These are phyloP conservation scores for Lentinus tigrinus DNA, from an alignment of 768 basidiomycete species.

Conservation along the genomic window DNA sequence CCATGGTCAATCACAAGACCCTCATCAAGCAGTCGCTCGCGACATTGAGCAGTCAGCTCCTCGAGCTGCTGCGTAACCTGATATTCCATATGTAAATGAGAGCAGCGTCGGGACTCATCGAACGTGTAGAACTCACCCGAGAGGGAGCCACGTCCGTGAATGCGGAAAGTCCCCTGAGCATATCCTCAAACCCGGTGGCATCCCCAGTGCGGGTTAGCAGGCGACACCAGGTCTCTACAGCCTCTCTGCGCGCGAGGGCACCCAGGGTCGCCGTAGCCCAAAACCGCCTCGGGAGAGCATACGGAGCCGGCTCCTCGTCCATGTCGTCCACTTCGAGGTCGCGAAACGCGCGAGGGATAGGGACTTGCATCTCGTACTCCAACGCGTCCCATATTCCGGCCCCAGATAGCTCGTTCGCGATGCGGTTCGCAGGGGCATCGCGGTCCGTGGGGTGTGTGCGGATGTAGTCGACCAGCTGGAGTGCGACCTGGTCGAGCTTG, in stretches of 20 bases:
- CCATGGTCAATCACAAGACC: constrained; percentile 29
- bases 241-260: constrained; percentile 42
- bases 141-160: constrained; percentile 47
- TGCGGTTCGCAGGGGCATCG: neutral
- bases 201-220: neutral
- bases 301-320: constrained; percentile 12
- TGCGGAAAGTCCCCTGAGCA: constrained; percentile 49
- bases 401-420: constrained; percentile 28
- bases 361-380: constrained; percentile 34
- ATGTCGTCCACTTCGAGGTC: neutral
- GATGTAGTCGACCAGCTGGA: constrained; percentile 3
- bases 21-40: constrained; percentile 33
- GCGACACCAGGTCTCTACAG: constrained; percentile 39
- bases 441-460: neutral
- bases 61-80: constrained; percentile 42
- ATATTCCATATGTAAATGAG: neutral
- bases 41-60: constrained; percentile 40
- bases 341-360: constrained; percentile 14
- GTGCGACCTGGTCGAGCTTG: neutral
- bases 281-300: constrained; percentile 44
- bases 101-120: neutral
- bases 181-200: constrained; percentile 39
- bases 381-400: constrained; percentile 54
- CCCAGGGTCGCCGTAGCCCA: constrained; percentile 50
- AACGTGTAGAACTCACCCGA: constrained; percentile 34